Evolutionary conservation across 257 asterid species (phyloP).

Genomic region (Solanum okadae): DNA sequence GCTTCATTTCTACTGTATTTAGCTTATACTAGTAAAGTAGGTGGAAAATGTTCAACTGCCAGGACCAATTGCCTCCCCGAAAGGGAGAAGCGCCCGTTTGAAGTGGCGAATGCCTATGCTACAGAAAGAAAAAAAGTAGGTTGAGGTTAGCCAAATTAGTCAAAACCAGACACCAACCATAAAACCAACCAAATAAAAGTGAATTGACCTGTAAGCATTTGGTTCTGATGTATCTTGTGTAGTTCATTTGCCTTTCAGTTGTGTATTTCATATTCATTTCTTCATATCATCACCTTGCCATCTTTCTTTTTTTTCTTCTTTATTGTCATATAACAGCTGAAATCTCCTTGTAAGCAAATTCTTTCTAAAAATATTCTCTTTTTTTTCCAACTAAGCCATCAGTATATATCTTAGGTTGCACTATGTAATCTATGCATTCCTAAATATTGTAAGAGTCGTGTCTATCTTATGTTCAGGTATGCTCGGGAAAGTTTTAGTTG

Average conservation of each 20-base stretch:
- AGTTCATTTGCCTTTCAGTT: not conserved
- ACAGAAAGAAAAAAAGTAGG: not conserved
- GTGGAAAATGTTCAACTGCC: not conserved
- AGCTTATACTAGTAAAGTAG: not conserved
- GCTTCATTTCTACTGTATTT: not conserved
- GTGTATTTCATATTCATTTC: not conserved
- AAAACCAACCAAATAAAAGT: not conserved
- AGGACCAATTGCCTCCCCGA: not conserved
- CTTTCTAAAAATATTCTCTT: not conserved
- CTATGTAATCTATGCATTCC: not conserved
- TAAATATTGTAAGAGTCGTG: not conserved
- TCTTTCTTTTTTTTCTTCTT: not conserved
- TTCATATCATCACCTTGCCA: not conserved
- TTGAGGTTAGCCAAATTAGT: not conserved
- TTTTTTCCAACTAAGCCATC: not conserved
- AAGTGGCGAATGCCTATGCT: too few relatives aligned
- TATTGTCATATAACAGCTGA: not conserved
- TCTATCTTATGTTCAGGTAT: conserved; percentile 27
- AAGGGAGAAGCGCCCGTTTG: too few relatives aligned
- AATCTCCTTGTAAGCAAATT: not conserved
- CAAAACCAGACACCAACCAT: not conserved
- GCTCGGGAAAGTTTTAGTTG: conserved; percentile 35
- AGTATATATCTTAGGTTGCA: not conserved
- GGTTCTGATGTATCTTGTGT: not conserved
- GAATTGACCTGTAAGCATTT: not conserved